These are phyloP conservation scores for Tricholoma terreum DNA, from an alignment of 768 basidiomycete species.

Conservation along the genomic window DNA sequence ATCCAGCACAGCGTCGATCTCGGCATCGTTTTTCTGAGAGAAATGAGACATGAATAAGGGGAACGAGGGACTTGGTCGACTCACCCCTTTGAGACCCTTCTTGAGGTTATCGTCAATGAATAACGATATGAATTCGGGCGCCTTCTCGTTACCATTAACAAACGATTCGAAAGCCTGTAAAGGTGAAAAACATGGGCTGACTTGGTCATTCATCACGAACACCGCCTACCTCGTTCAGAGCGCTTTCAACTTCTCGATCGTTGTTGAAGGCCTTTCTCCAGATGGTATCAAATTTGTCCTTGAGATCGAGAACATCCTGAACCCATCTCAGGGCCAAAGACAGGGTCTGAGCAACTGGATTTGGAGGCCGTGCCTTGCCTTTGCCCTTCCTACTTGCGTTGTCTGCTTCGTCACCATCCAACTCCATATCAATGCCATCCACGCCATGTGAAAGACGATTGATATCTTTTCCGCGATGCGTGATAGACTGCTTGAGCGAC, in stretches of 20 bases:
- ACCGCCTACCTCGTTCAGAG: conserved; percentile 73
- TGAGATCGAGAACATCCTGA: conserved; percentile 83
- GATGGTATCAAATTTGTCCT: conserved; percentile 83
- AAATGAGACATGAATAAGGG: conserved; percentile 5
- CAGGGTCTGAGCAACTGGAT: conserved; percentile 45
- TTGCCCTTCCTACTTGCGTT: conserved; percentile 44
- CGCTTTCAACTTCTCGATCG: conserved; percentile 76
- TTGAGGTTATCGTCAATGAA: conserved; percentile 97
- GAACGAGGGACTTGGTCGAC: conserved; percentile 23
- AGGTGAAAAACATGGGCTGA: not conserved
- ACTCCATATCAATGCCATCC: conserved; percentile 36
- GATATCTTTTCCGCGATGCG: conserved; percentile 72
- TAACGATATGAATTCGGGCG: conserved; percentile 92
- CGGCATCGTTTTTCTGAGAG: conserved; percentile 86
- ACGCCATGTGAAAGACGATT: conserved; percentile 57
- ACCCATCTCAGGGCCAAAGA: conserved; percentile 86
- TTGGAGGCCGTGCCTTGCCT: conserved; percentile 42
- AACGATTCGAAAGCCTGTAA: conserved; percentile 87
- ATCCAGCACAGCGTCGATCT: conserved; percentile 86
- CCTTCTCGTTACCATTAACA: conserved; percentile 82
- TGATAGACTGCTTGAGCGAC: conserved; percentile 69
- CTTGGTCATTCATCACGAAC: not conserved
- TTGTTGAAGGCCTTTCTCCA: conserved; percentile 68
- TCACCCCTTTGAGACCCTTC: conserved; percentile 90
- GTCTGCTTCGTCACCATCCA: conserved; percentile 33